Evolutionary conservation across 2,329 filamentous ascomycete species (phyloP), one percentile per base, ranked within the genome.

Genomic region (Pseudonectria foliicola): DNA sequence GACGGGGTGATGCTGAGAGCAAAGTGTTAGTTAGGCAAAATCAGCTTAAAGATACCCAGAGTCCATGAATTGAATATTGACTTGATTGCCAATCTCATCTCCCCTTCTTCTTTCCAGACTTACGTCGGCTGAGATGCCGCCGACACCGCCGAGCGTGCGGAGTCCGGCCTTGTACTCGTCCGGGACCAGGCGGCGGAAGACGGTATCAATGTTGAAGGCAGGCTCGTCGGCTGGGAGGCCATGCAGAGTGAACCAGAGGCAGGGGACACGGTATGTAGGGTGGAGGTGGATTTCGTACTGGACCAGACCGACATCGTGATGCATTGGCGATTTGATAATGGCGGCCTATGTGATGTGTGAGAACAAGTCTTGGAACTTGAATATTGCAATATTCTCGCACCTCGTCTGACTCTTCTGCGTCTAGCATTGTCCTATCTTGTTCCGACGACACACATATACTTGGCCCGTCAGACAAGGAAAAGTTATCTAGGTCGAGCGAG

Each of bases 61-160:
- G 44, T 42, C 34, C 18, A 21, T 21, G 18, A 21, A 21, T 35
- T 46, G 37, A 48, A 50, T 28, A 43, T 57, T 57, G 49, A 55
- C 53, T 52, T 53, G 40, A 46, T 45, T 40, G 53, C 48, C 31
- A 24, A 21, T 35, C n/a, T 44, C 41, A 23, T 39, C 47, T 44
- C 37, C 34, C 43, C 44, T 33, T n/a, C n/a, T n/a, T n/a, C n/a
- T n/a, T n/a, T n/a, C n/a, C 45, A 53, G 35, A 79, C 82, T 67
- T 67, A 88, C 85, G 53, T 82, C 82, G 55, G 79, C 75, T 48
- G 83, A 87, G 54, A 90, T 82, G 44, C 80, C 82, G 29, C 84
- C 83, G 48, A 85, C 74, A 15, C 76, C 67, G 24, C 82, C 80
- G 29, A 75, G 64, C 33, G 63, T 64, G 46, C 74, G 75, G 43